These are phyloP conservation scores for Raphanus hybrid DNA, from an alignment of 441 rosid genomes.

Conservation along the genomic window DNA sequence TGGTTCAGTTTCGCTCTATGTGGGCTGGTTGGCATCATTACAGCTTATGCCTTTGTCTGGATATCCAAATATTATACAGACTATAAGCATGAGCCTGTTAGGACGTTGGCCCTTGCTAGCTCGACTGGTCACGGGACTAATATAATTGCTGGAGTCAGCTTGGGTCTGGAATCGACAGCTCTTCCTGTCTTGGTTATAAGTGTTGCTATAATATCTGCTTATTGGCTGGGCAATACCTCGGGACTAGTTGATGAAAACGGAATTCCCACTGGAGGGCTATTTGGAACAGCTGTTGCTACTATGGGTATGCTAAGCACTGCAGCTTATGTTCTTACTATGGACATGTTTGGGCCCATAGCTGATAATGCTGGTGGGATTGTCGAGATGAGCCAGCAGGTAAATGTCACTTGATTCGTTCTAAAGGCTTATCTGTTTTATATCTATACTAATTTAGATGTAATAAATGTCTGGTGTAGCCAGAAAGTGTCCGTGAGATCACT, in stretches of 20 bases:
- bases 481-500: slow-evolving; percentile 96
- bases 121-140: slow-evolving; percentile 98
- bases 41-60: slow-evolving; percentile 92
- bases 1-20: slow-evolving; percentile 95
- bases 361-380: slow-evolving; percentile 99
- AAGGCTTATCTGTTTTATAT: background rate
- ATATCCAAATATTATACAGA: slow-evolving; percentile 97
- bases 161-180: slow-evolving; percentile 98
- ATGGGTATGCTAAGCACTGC: slow-evolving; percentile 99
- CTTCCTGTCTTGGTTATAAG: slow-evolving; percentile 97
- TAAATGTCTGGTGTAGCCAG: slow-evolving; percentile 64
- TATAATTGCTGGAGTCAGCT: slow-evolving; percentile 97
- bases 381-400: slow-evolving; percentile 99
- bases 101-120: slow-evolving; percentile 92
- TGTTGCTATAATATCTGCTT: slow-evolving; percentile 78
- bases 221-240: slow-evolving; percentile 92
- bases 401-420: slow-evolving; percentile 23
- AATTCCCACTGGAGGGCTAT: slow-evolving; percentile 87
- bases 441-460: slow-evolving; percentile 18
- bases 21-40: slow-evolving; percentile 94
- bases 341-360: slow-evolving; percentile 99
- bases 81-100: slow-evolving; percentile 97
- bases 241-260: slow-evolving; percentile 94
- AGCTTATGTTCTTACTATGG: slow-evolving; percentile 99
- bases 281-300: slow-evolving; percentile 99